Evolutionary conservation across 2,329 filamentous ascomycete genomes (phyloP), one percentile per base, ranked within the genome.

Genomic region (Onygenales sp.): DNA sequence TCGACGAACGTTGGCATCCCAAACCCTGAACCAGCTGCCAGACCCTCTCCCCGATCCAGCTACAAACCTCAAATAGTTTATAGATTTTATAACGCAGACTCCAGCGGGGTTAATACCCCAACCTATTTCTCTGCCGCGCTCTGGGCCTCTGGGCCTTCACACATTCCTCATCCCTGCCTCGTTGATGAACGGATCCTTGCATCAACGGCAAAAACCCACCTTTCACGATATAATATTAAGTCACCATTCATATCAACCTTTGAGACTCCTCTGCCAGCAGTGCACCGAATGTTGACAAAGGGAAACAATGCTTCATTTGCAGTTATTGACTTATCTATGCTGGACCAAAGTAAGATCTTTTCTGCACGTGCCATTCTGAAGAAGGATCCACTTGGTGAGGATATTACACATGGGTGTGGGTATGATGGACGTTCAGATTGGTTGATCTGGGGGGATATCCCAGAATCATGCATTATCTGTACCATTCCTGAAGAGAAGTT

Each of bases 211-310:
- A 43, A 49, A 1, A 58, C 50, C 0, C 69, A 71, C 54, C 59
- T 67, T 0, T 59, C 56, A 0, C 63, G 57, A 14, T 21, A 56
- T 2, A 37, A 57, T 0, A 37, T 59, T 1, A 45, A 52, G 0
- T 64, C 65, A 0, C 68, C 70, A 0, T 70, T 72, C 9, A 69
- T 72, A 4, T 72, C 70, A 0, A 62, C 64, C 0, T 67, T 58
- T 4, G 49, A 42, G 0, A 58, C 61, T 0, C 61, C 62, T 1
- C 51, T 72, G 0, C 47, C 64, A 0, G 64, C 68, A 0, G 42
- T 71, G 0, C 68, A 71, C 42, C 58, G 68, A 39, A 66, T 62
- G 0, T n/a, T 70, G 2, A 52, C 57, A 4, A 46, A 56, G 0
- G 40, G 57, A 14, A 57, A 64, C 11, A 59, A 58, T 0, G 65